Evolutionary conservation across 768 basidiomycete species (phyloP).

Genomic region (Auricularia cornea): DNA sequence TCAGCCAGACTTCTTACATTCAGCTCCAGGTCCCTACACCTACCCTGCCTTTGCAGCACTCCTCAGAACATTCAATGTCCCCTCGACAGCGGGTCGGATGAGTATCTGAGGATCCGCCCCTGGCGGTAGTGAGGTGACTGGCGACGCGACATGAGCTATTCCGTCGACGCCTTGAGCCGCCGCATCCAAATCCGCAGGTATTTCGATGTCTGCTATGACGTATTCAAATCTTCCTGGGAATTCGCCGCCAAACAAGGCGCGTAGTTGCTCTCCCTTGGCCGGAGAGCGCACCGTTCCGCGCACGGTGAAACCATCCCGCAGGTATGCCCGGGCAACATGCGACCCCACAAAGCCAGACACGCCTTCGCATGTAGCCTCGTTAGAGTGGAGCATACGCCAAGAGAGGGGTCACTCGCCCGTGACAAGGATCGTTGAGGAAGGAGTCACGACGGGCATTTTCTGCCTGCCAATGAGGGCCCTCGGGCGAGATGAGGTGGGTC

Average conservation of each 20-base stretch:
- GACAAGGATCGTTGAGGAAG: too few relatives aligned
- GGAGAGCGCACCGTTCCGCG: constrained; percentile 27
- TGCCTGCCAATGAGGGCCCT: too few relatives aligned
- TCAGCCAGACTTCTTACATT: not conserved
- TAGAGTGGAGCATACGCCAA: too few relatives aligned
- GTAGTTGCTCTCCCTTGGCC: constrained; percentile 28
- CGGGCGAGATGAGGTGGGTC: too few relatives aligned
- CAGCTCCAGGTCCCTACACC: not conserved
- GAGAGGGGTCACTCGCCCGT: too few relatives aligned
- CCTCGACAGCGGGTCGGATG: constrained; percentile 26
- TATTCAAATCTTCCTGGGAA: constrained; percentile 18
- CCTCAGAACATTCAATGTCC: constrained; percentile 25
- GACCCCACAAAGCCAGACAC: constrained; percentile 13
- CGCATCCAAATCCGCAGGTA: constrained; percentile 11
- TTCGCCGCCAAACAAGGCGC: constrained; percentile 7
- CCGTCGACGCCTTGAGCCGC: not conserved
- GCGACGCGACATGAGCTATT: not conserved
- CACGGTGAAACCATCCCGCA: constrained; percentile 24
- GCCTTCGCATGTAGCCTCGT: too few relatives aligned
- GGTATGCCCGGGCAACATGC: constrained; percentile 11
- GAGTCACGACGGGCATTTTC: too few relatives aligned
- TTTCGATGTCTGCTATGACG: constrained; percentile 29
- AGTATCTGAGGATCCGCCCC: constrained; percentile 14
- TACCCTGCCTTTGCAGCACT: constrained; percentile 6
- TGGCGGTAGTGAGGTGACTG: not conserved